Evolutionary conservation across 108 stramenopile species (phyloP).

Genomic region (Nannochloropsis oceanica): DNA sequence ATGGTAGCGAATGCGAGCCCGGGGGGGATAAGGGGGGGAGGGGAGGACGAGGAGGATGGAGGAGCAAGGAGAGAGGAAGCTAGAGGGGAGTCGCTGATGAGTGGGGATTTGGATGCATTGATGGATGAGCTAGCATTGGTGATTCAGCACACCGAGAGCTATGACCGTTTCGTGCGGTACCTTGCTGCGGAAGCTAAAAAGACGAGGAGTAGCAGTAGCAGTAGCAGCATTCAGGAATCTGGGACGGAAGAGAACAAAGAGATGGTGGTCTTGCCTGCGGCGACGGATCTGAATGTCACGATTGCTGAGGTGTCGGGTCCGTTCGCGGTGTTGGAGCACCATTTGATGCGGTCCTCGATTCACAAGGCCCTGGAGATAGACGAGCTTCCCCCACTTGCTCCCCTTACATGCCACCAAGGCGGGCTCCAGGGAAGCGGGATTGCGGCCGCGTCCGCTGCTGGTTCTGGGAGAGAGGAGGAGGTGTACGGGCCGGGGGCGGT

Average conservation of each 20-base stretch:
- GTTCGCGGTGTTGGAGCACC: neutral
- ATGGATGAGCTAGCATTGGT: constrained; percentile 73
- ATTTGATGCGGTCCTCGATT: neutral
- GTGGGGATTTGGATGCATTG: constrained; percentile 64
- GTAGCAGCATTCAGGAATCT: constrained; percentile 8
- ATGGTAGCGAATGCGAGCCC: neutral
- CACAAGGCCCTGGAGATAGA: neutral
- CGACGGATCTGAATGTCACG: neutral
- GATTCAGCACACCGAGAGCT: constrained; percentile 78
- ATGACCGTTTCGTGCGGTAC: constrained; percentile 65
- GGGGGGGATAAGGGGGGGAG: neutral
- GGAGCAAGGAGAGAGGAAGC: neutral
- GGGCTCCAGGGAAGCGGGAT: neutral
- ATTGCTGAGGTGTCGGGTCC: neutral
- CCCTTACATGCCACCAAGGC: neutral
- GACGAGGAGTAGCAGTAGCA: constrained; percentile 44
- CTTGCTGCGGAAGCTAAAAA: constrained; percentile 56
- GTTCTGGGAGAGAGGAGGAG: neutral
- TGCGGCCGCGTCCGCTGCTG: neutral
- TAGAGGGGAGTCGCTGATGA: constrained; percentile 5
- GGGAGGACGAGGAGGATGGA: neutral
- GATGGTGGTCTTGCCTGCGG: neutral
- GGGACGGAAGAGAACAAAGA: neutral
- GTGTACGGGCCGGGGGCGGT: neutral
- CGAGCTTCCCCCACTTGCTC: neutral